These are phyloP conservation scores for Trypanosomatidae sp. DNA, from an alignment of 208 protist species.

Conservation along the genomic window DNA sequence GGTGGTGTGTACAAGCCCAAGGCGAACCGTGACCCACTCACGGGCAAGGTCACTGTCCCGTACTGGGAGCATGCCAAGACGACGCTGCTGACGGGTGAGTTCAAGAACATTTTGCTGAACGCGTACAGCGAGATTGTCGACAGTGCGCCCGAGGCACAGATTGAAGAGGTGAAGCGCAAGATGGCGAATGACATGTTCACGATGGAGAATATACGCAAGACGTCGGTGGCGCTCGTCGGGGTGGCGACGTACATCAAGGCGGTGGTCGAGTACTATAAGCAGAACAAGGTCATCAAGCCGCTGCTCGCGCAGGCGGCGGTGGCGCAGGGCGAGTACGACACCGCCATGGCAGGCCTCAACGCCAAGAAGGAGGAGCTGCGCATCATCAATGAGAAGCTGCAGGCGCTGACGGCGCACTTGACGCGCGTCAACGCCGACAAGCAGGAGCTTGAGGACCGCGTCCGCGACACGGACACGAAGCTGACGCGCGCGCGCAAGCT, in stretches of 20 bases:
- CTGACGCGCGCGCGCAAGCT: slow-evolving; percentile 91
- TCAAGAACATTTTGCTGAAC: slow-evolving; percentile 80
- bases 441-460: slow-evolving; percentile 84
- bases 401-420: slow-evolving; percentile 64
- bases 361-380: slow-evolving; percentile 88
- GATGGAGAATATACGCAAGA: slow-evolving; percentile 88
- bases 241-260: slow-evolving; percentile 96
- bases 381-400: slow-evolving; percentile 85
- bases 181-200: slow-evolving; percentile 90
- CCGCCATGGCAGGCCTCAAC: slow-evolving; percentile 77
- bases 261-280: slow-evolving; percentile 96
- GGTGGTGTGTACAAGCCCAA: slow-evolving; percentile 82
- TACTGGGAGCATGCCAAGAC: slow-evolving; percentile 93
- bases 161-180: slow-evolving; percentile 93
- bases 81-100: slow-evolving; percentile 74
- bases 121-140: slow-evolving; percentile 83
- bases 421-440: slow-evolving; percentile 83
- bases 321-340: slow-evolving; percentile 78
- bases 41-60: slow-evolving; percentile 63
- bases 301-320: slow-evolving; percentile 78
- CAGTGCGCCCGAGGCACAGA: slow-evolving; percentile 70
- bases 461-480: slow-evolving; percentile 90
- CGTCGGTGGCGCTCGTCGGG: slow-evolving; percentile 82
- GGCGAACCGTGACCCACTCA: slow-evolving; percentile 66
- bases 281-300: slow-evolving; percentile 93